Percentiles rank a stretch among this genome's conserved stretches.
phyloP scores from a whole-genome alignment of 2,329 filamentous ascomycete genomes.

The Rhytidhysteron rufulum region DNA sequence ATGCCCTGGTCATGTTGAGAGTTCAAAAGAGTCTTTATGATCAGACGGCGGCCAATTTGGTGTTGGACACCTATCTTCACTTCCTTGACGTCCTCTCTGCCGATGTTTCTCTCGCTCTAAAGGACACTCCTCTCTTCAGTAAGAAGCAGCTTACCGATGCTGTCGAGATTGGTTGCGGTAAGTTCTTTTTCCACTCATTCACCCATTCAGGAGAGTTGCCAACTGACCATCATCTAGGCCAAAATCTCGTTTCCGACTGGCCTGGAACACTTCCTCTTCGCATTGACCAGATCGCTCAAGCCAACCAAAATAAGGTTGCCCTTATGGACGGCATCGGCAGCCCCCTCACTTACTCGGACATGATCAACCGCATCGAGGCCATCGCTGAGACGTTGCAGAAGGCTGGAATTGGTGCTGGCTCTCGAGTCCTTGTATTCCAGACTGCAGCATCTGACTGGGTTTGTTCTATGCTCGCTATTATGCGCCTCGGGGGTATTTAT shows the following conservation, averaged over 20 bases:
- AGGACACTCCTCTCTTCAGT: conserved; percentile 12
- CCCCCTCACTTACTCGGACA: conserved; percentile 34
- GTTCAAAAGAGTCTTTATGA: conserved; percentile 32
- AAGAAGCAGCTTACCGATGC: conserved; percentile 1
- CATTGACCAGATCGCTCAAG: conserved; percentile 31
- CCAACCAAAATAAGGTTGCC: conserved; percentile 16
- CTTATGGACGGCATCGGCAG: conserved; percentile 22
- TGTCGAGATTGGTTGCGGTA: conserved; percentile 10
- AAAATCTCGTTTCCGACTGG: conserved; percentile 23
- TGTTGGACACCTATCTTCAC: conserved; percentile 16
- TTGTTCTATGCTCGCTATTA: conserved; percentile 17
- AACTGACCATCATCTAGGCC: conserved; percentile 12
- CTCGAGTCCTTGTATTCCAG: conserved; percentile 40
- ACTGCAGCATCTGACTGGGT: conserved; percentile 31
- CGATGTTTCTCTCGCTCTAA: conserved; percentile 13
- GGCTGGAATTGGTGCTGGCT: neutral
- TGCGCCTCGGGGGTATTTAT: conserved; percentile 9
- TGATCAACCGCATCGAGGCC: conserved; percentile 29
- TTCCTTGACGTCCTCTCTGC: conserved; percentile 14
- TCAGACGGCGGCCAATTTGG: conserved; percentile 16
- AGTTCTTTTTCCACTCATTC: neutral
- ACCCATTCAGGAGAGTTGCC: too few species aligned
- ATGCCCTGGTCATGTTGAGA: conserved; percentile 2
- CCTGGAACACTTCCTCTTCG: conserved; percentile 32
- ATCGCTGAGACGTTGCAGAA: conserved; percentile 30